Conservation (phyloP, 2,329 filamentous ascomycete genomes). For the Diaporthe sp. region DNA sequence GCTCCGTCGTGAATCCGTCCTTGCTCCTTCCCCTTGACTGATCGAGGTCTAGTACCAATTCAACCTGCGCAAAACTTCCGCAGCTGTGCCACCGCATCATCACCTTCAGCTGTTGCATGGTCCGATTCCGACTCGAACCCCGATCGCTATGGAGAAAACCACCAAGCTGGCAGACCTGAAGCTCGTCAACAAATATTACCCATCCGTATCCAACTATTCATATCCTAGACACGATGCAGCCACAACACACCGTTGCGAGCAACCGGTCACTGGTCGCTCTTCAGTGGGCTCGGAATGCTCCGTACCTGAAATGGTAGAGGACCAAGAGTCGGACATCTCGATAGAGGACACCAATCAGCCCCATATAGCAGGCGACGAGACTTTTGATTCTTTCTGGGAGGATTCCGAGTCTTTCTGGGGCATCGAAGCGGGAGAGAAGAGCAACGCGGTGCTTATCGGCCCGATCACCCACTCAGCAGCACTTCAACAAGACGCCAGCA, state of each 20-base stretch:
- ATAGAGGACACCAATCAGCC: constrained; percentile 35
- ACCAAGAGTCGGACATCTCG: constrained; percentile 39
- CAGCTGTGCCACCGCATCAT: background rate
- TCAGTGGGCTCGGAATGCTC: constrained; percentile 40
- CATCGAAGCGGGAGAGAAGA: constrained; percentile 22
- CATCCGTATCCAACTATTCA: constrained; percentile 40
- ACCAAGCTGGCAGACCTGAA: constrained; percentile 39
- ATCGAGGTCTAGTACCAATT: background rate
- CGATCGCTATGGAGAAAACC: constrained; percentile 37
- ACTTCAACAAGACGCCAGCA: constrained; percentile 5
- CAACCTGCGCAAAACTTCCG: background rate
- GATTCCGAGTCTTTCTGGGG: constrained; percentile 40
- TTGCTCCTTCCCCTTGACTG: background rate
- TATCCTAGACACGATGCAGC: constrained; percentile 34
- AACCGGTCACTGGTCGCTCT: constrained; percentile 32
- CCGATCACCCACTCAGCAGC: constrained; percentile 31
- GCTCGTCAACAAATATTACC: constrained; percentile 42
- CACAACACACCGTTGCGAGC: background rate
- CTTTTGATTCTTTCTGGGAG: constrained; percentile 42
- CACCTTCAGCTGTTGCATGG: background rate
- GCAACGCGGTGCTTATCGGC: background rate
- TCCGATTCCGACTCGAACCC: background rate
- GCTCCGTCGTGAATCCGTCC: constrained; percentile 17
- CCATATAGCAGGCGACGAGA: constrained; percentile 37
- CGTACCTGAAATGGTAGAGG: constrained; percentile 41